Percentiles rank a stretch among this genome's conserved stretches.
Evolutionary conservation across 129 eudicot genomes (phyloP).

Genomic region (Cynara cardunculus): DNA sequence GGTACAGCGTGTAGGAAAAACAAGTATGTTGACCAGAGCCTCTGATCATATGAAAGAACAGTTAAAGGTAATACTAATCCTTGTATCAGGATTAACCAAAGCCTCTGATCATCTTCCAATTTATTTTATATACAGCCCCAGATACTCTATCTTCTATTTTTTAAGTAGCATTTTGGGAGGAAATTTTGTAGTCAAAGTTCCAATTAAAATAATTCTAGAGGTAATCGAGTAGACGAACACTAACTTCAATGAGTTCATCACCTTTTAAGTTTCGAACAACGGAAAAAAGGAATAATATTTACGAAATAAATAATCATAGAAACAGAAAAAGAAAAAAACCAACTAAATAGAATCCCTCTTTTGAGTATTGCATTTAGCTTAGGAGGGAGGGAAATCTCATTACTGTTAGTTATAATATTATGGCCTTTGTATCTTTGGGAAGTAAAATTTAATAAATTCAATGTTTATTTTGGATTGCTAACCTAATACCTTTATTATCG

Average conservation of each 20-base stretch:
- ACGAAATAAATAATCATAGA: slow-evolving; percentile 4
- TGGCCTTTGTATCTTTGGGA: too few species aligned
- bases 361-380: too few species aligned
- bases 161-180: background rate
- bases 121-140: background rate
- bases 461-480: too few species aligned
- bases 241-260: background rate
- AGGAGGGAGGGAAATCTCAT: too few species aligned
- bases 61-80: too few species aligned
- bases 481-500: too few species aligned
- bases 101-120: background rate
- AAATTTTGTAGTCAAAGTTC: slow-evolving; percentile 1
- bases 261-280: background rate
- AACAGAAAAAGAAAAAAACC: background rate
- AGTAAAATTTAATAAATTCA: too few species aligned
- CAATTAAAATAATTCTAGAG: background rate
- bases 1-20: slow-evolving; percentile 49
- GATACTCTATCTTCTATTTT: background rate
- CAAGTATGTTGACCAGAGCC: slow-evolving; percentile 41
- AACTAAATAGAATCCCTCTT: background rate
- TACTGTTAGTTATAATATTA: too few species aligned
- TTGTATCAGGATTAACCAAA: too few species aligned
- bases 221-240: background rate
- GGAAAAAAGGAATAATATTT: background rate
- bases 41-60: background rate